Evolutionary conservation across 2,329 filamentous ascomycete genomes (phyloP).

Genomic region (Epichloe hybrida): DNA sequence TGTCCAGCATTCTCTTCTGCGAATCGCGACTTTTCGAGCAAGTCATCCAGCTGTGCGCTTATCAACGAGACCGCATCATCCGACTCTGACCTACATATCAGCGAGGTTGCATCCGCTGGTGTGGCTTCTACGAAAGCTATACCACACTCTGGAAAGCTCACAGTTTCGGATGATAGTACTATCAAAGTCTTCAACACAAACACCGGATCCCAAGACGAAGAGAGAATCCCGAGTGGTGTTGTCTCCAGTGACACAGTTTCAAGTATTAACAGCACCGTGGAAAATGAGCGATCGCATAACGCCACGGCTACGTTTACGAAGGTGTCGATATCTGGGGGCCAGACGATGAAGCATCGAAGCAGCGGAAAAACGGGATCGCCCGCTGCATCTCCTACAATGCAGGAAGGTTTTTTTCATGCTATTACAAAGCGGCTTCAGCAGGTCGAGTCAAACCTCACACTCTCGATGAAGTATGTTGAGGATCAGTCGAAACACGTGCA

Average conservation of each 20-base stretch:
- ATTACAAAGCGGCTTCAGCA: constrained; percentile 85
- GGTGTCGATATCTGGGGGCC: constrained; percentile 5
- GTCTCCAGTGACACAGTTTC: neutral
- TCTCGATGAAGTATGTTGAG: constrained; percentile 92
- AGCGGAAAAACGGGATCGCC: constrained; percentile 15
- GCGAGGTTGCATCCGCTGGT: neutral
- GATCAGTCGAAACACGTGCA: constrained; percentile 85
- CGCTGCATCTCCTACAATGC: constrained; percentile 58
- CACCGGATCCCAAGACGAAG: neutral
- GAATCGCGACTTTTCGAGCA: neutral
- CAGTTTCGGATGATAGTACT: neutral
- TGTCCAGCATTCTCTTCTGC: neutral
- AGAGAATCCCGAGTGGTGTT: neutral
- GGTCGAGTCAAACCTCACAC: constrained; percentile 81
- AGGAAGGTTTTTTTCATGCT: constrained; percentile 98
- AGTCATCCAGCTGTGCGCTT: neutral
- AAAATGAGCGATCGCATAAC: constrained; percentile 4
- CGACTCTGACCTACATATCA: neutral
- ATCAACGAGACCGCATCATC: neutral
- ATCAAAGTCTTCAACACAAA: neutral
- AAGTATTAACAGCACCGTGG: neutral
- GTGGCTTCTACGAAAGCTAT: neutral
- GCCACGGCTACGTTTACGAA: constrained; percentile 3
- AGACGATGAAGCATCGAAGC: constrained; percentile 15
- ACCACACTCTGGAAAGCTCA: neutral